These are phyloP conservation scores for Xylaria multiplex DNA, from an alignment of 2,329 filamentous ascomycete genomes.

Conservation along the genomic window DNA sequence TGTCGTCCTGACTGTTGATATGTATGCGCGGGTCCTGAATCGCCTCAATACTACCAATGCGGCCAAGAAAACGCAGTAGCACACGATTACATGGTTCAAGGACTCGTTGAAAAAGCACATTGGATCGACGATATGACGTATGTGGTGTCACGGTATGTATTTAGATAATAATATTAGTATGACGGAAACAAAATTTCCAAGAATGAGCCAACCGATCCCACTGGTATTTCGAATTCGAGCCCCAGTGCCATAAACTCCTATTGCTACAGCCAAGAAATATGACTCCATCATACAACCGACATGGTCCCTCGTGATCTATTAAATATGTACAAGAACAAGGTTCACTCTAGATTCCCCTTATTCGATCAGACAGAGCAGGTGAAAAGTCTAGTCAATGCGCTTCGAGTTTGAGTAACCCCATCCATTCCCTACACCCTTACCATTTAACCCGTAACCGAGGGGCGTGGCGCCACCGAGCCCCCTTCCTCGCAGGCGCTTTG, in stretches of 20 bases:
- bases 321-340: constrained; percentile 35
- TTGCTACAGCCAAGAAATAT: constrained; percentile 34
- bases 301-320: constrained; percentile 35
- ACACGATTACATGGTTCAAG: background rate
- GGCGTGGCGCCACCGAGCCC: constrained; percentile 67
- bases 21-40: constrained; percentile 62
- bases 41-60: constrained; percentile 51
- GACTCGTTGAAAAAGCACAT: background rate
- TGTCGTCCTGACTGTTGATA: constrained; percentile 61
- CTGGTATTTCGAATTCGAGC: constrained; percentile 32
- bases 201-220: constrained; percentile 21
- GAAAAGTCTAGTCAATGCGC: constrained; percentile 55
- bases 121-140: background rate
- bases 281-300: constrained; percentile 25
- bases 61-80: constrained; percentile 56
- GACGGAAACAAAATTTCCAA: background rate
- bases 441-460: constrained; percentile 63
- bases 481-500: constrained; percentile 61
- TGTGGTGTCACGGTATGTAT: constrained; percentile 13
- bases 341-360: background rate
- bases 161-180: background rate
- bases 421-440: constrained; percentile 61
- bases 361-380: too few species aligned
- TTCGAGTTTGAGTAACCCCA: constrained; percentile 70
- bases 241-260: constrained; percentile 35